phyloP scores from a whole-genome alignment of 345 rosid species.

The Rhizophora apiculata region DNA sequence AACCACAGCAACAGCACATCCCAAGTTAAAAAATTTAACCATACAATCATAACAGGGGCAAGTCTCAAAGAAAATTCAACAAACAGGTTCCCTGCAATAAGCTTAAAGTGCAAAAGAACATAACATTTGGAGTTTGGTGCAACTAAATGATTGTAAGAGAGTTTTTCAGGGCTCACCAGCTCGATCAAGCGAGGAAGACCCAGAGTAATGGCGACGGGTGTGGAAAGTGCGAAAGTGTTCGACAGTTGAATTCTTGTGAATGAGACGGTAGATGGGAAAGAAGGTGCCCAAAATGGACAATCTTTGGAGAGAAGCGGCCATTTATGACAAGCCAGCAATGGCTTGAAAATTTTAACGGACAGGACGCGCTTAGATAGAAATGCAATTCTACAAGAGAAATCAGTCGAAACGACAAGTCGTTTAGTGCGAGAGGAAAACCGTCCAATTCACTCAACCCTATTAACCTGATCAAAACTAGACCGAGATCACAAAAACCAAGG shows the following conservation, averaged over 20 bases:
- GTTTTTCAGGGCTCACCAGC: not conserved
- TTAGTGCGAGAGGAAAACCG: no score
- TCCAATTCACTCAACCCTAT: no score
- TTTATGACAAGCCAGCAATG: no score
- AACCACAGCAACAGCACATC: not conserved
- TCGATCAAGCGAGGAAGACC: not conserved
- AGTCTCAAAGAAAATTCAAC: not conserved
- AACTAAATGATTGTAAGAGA: no score
- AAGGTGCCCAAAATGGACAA: not conserved
- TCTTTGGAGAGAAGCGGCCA: not conserved
- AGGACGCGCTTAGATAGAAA: no score
- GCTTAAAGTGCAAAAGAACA: no score
- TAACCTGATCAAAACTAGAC: no score
- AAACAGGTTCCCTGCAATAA: not conserved
- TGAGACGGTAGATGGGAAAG: not conserved
- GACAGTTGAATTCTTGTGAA: not conserved
- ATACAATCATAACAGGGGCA: not conserved
- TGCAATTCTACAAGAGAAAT: no score
- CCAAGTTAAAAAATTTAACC: not conserved
- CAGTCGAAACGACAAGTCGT: no score
- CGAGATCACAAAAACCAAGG: no score
- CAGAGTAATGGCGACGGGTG: not conserved
- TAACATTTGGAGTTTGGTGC: no score
- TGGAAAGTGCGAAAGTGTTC: not conserved
- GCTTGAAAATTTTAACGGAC: no score